These are phyloP conservation scores for Aethionema arabicum DNA, from an alignment of 345 rosid genomes.

Conservation along the genomic window DNA sequence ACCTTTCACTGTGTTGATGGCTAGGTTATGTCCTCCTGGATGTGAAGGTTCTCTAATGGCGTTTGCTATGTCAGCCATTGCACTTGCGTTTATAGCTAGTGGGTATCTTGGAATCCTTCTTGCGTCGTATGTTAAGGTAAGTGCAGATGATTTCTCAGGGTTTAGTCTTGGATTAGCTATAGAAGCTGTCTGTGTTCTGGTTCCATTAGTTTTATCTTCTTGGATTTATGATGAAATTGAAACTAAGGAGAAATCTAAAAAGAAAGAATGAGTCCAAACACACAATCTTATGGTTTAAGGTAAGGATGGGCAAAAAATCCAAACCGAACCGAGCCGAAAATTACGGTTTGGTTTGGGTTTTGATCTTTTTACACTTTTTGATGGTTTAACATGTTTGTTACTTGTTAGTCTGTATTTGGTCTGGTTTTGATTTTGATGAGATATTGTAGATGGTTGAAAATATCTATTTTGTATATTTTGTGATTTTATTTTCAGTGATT, in stretches of 20 bases:
- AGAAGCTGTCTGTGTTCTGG: conserved; percentile 60
- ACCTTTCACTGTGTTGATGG: conserved; percentile 72
- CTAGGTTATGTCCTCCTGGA: conserved; percentile 71
- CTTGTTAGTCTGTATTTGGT: too few relatives aligned
- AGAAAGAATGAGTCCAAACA: conserved; percentile 36
- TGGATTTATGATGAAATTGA: conserved; percentile 54
- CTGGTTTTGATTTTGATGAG: too few relatives aligned
- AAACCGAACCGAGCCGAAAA: too few relatives aligned
- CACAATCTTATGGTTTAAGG: conserved; percentile 1
- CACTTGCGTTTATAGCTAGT: conserved; percentile 68
- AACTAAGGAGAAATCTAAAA: conserved; percentile 28
- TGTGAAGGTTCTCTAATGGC: conserved; percentile 94
- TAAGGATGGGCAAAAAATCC: too few relatives aligned
- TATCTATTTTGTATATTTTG: too few relatives aligned
- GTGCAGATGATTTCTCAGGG: conserved; percentile 64
- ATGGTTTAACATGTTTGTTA: too few relatives aligned
- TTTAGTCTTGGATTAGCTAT: conserved; percentile 55
- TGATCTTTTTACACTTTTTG: too few relatives aligned
- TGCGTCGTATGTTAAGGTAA: conserved; percentile 59
- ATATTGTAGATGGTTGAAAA: too few relatives aligned
- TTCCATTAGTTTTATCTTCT: conserved; percentile 59
- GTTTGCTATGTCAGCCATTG: conserved; percentile 68
- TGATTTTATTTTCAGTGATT: too few relatives aligned
- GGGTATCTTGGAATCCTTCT: conserved; percentile 79
- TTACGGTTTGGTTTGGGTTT: too few relatives aligned